phyloP scores from a whole-genome alignment of 768 basidiomycete genomes.

The Psilocybe sp. region DNA sequence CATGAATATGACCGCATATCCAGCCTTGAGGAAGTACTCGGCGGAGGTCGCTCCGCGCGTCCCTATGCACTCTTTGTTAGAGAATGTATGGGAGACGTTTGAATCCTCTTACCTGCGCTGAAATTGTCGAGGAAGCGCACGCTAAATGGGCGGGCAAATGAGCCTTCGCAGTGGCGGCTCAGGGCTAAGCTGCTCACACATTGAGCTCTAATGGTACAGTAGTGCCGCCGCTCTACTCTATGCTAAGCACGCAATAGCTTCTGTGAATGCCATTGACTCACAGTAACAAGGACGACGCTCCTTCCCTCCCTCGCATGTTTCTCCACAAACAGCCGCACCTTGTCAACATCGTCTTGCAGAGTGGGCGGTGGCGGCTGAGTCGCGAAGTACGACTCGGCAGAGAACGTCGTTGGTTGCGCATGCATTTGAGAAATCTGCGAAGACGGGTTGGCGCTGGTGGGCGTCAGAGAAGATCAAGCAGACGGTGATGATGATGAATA shows the following conservation, averaged over 20 bases:
- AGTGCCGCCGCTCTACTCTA: conserved; percentile 88
- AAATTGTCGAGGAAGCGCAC: conserved; percentile 99
- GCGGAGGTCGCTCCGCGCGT: conserved; percentile 97
- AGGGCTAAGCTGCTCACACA: conserved; percentile 68
- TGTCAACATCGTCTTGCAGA: conserved; percentile 65
- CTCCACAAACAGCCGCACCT: conserved; percentile 66
- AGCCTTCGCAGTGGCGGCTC: conserved; percentile 20
- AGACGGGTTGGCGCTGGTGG: not conserved
- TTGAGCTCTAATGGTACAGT: conserved; percentile 98
- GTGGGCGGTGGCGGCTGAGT: conserved; percentile 78
- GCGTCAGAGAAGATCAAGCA: not conserved
- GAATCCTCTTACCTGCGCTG: conserved; percentile 72
- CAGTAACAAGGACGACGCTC: conserved; percentile 91
- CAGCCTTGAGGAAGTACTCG: conserved; percentile 92
- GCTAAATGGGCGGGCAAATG: conserved; percentile 42
- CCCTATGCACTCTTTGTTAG: conserved; percentile 43
- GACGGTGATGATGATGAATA: no score
- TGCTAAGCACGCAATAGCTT: conserved; percentile 6
- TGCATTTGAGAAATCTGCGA: conserved; percentile 18
- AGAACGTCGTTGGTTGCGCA: conserved; percentile 53
- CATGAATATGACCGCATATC: conserved; percentile 98
- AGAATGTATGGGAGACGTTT: not conserved
- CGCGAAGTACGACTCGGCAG: conserved; percentile 86
- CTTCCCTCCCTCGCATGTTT: conserved; percentile 62
- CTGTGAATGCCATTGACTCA: conserved; percentile 35